Conservation (phyloP, 139 green algal genomes). For the Haematococcus sp. region DNA sequence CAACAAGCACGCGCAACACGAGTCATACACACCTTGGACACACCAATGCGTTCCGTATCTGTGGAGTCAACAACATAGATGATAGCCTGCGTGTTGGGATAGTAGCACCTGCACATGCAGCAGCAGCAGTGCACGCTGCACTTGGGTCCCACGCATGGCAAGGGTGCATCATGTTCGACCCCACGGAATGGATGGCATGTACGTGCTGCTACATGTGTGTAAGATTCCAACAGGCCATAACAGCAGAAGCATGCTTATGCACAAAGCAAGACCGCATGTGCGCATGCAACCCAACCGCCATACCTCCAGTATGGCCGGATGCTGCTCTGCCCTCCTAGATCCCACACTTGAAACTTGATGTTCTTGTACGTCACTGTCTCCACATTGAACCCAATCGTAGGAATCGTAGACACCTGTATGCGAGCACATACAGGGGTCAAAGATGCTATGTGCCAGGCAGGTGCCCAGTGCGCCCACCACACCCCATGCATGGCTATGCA, state of each 20-base stretch:
- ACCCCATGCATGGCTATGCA: too few relatives aligned
- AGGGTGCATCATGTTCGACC: too few relatives aligned
- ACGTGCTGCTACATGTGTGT: too few relatives aligned
- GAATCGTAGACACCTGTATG: slow-evolving; percentile 43
- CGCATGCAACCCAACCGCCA: too few relatives aligned
- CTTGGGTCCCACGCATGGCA: too few relatives aligned
- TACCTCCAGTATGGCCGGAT: slow-evolving; percentile 99
- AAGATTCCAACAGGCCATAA: too few relatives aligned
- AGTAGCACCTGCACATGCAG: slow-evolving; percentile 67
- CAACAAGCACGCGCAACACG: too few relatives aligned
- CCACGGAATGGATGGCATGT: too few relatives aligned
- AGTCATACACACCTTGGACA: slow-evolving; percentile 42
- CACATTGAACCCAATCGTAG: slow-evolving; percentile 98
- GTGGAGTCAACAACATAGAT: slow-evolving; percentile 77
- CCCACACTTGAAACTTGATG: slow-evolving; percentile 99
- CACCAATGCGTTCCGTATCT: slow-evolving; percentile 90
- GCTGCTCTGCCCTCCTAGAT: slow-evolving; percentile 88
- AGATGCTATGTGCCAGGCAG: background rate
- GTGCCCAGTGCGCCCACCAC: too few relatives aligned
- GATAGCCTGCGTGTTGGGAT: slow-evolving; percentile 85
- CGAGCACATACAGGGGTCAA: background rate
- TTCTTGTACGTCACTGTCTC: slow-evolving; percentile 99
- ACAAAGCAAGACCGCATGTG: too few relatives aligned
- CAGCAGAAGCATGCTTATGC: too few relatives aligned
- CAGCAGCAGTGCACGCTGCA: too few relatives aligned